Evolutionary conservation across 2,329 filamentous ascomycete species (phyloP).

Genomic region (Trichoderma koningii): DNA sequence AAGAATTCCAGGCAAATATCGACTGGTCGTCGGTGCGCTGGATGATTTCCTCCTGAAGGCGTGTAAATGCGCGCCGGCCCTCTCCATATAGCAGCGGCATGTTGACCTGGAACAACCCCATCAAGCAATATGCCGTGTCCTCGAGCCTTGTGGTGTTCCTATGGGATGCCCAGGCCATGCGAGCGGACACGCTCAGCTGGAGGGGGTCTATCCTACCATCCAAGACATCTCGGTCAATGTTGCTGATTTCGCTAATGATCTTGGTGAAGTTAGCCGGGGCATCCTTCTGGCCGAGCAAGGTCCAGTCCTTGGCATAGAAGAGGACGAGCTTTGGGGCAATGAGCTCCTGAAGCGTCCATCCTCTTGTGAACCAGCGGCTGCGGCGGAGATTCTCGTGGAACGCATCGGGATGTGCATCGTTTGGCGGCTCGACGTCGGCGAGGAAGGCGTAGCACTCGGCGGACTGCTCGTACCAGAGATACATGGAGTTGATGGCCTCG

Average conservation of each 20-base stretch:
- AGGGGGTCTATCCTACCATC: slow-evolving; percentile 21
- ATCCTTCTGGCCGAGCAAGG: slow-evolving; percentile 20
- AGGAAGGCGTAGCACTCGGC: slow-evolving; percentile 35
- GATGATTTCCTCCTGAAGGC: slow-evolving; percentile 29
- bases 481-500: slow-evolving; percentile 24
- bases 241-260: slow-evolving; percentile 17
- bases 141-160: slow-evolving; percentile 30
- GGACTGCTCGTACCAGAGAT: slow-evolving; percentile 34
- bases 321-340: slow-evolving; percentile 28
- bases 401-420: neutral
- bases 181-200: slow-evolving; percentile 26
- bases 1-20: slow-evolving; percentile 30
- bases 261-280: neutral
- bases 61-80: slow-evolving; percentile 23
- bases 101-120: slow-evolving; percentile 31
- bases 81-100: slow-evolving; percentile 33
- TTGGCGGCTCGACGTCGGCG: slow-evolving; percentile 29
- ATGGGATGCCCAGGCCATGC: slow-evolving; percentile 30
- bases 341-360: slow-evolving; percentile 29
- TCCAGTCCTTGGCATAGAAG: slow-evolving; percentile 27
- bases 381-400: slow-evolving; percentile 23
- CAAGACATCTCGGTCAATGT: slow-evolving; percentile 21
- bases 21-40: slow-evolving; percentile 29
- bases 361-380: slow-evolving; percentile 33
- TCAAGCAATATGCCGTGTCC: slow-evolving; percentile 31